Percentiles rank a stretch among this genome's conserved stretches.
phyloP scores from a whole-genome alignment of 2,329 filamentous ascomycete species.

The Aspergillus sp. region DNA sequence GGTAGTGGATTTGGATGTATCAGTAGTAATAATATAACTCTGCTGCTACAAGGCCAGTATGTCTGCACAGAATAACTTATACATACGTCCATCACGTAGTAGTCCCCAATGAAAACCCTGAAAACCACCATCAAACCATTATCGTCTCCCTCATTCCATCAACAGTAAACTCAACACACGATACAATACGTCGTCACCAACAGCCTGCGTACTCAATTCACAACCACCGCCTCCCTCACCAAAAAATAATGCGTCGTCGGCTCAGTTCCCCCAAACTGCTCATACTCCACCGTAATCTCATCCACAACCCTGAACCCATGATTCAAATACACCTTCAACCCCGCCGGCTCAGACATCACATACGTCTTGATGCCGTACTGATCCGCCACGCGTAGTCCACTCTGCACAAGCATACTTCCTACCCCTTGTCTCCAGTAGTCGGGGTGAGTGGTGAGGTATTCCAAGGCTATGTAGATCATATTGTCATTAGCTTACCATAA shows the following conservation, averaged over 20 bases:
- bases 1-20: too few species aligned
- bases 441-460: slow-evolving; percentile 1
- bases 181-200: too few species aligned
- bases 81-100: too few species aligned
- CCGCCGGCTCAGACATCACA: slow-evolving; percentile 4
- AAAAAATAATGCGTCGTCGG: neutral
- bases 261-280: neutral
- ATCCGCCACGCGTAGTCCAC: neutral
- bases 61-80: too few species aligned
- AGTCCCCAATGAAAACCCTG: too few species aligned
- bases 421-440: neutral
- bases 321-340: slow-evolving; percentile 5
- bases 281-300: neutral
- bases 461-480: neutral
- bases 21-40: too few species aligned
- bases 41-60: too few species aligned
- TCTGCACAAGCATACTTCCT: neutral
- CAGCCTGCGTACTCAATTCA: too few species aligned
- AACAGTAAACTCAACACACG: too few species aligned
- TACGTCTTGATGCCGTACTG: neutral
- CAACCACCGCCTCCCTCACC: neutral
- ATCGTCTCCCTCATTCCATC: too few species aligned
- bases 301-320: slow-evolving; percentile 5
- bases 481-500: too few species aligned
- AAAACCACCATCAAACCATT: too few species aligned